These are phyloP conservation scores for Dendrostoma leiphaemia DNA, from an alignment of 2,329 filamentous ascomycete genomes.

Conservation along the genomic window DNA sequence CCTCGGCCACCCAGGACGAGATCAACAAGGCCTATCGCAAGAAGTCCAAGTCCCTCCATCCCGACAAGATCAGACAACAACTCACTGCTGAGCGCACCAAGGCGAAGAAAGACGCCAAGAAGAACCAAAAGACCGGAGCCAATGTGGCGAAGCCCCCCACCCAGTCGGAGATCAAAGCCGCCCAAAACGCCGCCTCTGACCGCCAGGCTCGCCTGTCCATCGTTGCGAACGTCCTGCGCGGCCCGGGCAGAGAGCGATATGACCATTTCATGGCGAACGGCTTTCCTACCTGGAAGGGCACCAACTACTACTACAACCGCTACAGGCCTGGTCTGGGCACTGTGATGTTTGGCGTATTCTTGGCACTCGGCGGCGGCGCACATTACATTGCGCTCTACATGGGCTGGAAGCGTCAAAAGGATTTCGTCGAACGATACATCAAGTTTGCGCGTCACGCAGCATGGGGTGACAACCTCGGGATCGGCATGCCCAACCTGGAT, in stretches of 20 bases:
- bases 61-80: slow-evolving; percentile 90
- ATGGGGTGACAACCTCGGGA: slow-evolving; percentile 78
- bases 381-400: slow-evolving; percentile 87
- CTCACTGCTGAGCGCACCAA: slow-evolving; percentile 69
- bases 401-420: slow-evolving; percentile 83
- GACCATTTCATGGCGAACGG: slow-evolving; percentile 92
- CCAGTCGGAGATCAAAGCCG: slow-evolving; percentile 71
- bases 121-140: slow-evolving; percentile 56
- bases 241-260: slow-evolving; percentile 79
- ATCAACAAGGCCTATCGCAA: slow-evolving; percentile 94
- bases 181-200: slow-evolving; percentile 77
- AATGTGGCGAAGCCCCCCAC: slow-evolving; percentile 70
- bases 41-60: slow-evolving; percentile 79
- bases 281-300: slow-evolving; percentile 95
- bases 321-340: slow-evolving; percentile 88
- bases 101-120: slow-evolving; percentile 46
- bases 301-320: slow-evolving; percentile 95
- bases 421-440: slow-evolving; percentile 91
- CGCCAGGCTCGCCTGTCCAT: slow-evolving; percentile 82
- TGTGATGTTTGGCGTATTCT: slow-evolving; percentile 76
- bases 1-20: slow-evolving; percentile 76
- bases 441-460: slow-evolving; percentile 82
- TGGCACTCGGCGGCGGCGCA: slow-evolving; percentile 77
- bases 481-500: slow-evolving; percentile 61
- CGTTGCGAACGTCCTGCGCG: slow-evolving; percentile 82